Base-by-base conservation (phyloP, 305 asterid species). In the Petunia hybrid region DNA sequence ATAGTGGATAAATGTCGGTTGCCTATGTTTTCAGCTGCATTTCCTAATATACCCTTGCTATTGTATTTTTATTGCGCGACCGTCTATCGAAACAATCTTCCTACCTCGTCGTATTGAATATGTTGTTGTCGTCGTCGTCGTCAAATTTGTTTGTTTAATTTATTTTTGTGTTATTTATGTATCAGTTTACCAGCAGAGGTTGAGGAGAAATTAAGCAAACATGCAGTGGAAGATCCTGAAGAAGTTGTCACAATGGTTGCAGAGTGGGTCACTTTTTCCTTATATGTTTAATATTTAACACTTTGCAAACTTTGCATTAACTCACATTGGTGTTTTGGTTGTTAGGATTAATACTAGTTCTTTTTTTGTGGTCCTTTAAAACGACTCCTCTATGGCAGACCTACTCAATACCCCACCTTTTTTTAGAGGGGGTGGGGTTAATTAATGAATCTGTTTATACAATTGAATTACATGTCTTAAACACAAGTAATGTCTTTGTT, bases 141-240 rank as follows among this genome's bases (percentile, higher is more conserved):
- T 64, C 77, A 69, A 79, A 84, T 83, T 71, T 82, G 71, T 83
- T 65, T 79, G 82, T 78, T 40, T 75, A 40, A 12, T 10, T 2
- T 46, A 22, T 14, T 8, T 12, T 66, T 9, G 9, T 80, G 71
- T 56, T 71, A 62, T 76, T 77, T 62, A 65, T 79, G 31, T 67
- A 76, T 66, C 86, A 93, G 98, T 86, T 71, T 83, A 22, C 31
- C 31, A 86, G 87, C 66, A 76, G 91, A 84, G 76, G 68, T 73
- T 82, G 91, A 92, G 80, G 91, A 83, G 74, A 81, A 80, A 64
- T 80, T 87, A 85, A 91, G 83, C 84, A 90, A 85, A 82, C 92
- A 92, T 81, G 95, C 97, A 8, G 95, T 95, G 85, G 94, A 89
- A 83, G 91, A 92, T 76, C 99, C 99, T 35, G 97, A 95, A 87